Evolutionary conservation across 2,329 filamentous ascomycete species (phyloP), one percentile per base, ranked within the genome.

Genomic region (Aspergillus sp.): DNA sequence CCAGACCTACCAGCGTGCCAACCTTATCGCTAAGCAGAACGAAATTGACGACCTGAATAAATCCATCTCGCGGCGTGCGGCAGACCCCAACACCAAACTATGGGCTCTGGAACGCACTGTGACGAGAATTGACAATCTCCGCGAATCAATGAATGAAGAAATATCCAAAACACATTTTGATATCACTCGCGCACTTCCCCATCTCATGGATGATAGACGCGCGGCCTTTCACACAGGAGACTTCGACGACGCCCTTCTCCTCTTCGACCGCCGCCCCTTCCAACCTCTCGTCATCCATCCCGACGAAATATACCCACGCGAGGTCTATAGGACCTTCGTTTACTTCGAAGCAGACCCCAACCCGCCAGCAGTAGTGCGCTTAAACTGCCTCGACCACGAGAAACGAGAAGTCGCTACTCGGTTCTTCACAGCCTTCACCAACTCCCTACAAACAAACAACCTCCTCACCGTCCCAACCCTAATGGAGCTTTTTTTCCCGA

Each of bases 251-350:
- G 82, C 85, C 0, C 65, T 81, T 1, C 71, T 93, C 3, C 66
- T 79, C 24, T 93, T 87, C 85, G 91, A 96, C 71, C 80, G 83
- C 1, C 85, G 92, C 15, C 75, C 78, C 2, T 86, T 85, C 66
- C 90, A 96, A 66, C 89, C 91, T 0, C 77, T 96, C 15, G 72
- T 77, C 22, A 81, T 84, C 3, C 59, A 77, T 4, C 51, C 73
- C 0, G 67, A 81, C 1, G 92, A 96, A 62, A 88, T 91, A 66
- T 90, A 81, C 70, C 91, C 90, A 1, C 77, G 81, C 4, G 59
- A 62, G 5, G 62, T 63, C 17, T 63, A 75, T 6, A 67, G 70
- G 6, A 67, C 70, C 0, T 58, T 76, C 12, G 53, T 75, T 9
- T 73, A 73, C 59, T 72, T 76, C 48, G 71, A 72, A 56, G 61